Evolutionary conservation across 352 stramenopile genomes (phyloP), one percentile per base, ranked within the genome.

Genomic region (Pythium aphanidermatum): DNA sequence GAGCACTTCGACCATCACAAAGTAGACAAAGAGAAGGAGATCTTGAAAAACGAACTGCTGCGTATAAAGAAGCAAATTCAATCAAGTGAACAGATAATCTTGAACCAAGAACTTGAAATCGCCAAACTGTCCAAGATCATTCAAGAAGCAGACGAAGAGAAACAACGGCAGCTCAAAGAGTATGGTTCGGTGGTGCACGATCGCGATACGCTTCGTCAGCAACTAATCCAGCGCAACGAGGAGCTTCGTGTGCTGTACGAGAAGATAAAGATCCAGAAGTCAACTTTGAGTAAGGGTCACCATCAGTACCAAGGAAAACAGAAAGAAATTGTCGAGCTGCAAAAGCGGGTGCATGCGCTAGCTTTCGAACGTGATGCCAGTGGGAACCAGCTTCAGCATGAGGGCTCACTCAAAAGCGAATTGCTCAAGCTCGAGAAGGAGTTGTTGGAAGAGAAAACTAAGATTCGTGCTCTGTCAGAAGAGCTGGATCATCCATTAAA

Each of bases 1-100:
- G 90, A 97, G 54, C 85, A 97, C 54, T 96, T 96, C 50, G 75
- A 95, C 24, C 87, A 97, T 53, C 90, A 97, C 63, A 94, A 92
- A 58, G 90, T 97, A 16, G 85, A 95, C 55, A 97, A 97, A 41
- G 84, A 96, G 37, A 92, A 92, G 33, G 87, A 96, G 41, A 74
- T 83, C 7, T 67, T 96, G 20, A 85, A 86, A 49, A 95, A 96
- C 37, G 87, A 96, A 44, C 59, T 96, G 12, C 64, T 87, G 14
- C 92, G 92, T 26, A 93, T 96, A 42, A 83, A 84, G 31, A 96
- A 96, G 59, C 84, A 96, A 53, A 96, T 96, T 26, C 67, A 88
- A 23, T 86, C 67, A 12, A 83, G 64, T 6, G 89, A 96, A 57
- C 78, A 96, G 35, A 96, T 96, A 46, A 85, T 95, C 20, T 41